These are phyloP conservation scores for Naumovozyma baii DNA, from an alignment of 805 yeast species.

Conservation along the genomic window DNA sequence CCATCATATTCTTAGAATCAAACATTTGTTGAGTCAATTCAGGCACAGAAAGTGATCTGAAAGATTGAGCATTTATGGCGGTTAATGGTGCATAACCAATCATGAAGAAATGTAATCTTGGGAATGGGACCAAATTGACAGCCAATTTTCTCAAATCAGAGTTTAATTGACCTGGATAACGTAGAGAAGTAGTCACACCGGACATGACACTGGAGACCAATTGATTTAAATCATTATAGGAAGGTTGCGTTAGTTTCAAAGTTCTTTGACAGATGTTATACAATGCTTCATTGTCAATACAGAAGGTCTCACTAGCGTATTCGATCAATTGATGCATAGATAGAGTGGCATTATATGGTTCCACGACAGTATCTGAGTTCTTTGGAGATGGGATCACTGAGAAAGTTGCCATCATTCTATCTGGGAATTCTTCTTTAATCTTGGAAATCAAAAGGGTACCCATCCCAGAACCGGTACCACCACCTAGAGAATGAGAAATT, in stretches of 20 bases:
- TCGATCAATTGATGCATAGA: conserved; percentile 88
- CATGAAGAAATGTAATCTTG: conserved; percentile 90
- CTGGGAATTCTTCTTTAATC: conserved; percentile 87
- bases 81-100: conserved; percentile 92
- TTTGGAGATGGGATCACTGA: conserved; percentile 89
- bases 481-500: conserved; percentile 71
- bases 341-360: conserved; percentile 88
- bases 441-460: conserved; percentile 80
- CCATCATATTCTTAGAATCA: conserved; percentile 91
- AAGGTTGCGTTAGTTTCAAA: conserved; percentile 69
- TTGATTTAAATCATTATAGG: conserved; percentile 67
- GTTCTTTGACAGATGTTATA: conserved; percentile 84
- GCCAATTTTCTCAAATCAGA: conserved; percentile 89
- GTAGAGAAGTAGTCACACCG: conserved; percentile 86
- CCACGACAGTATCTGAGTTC: conserved; percentile 87
- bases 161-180: conserved; percentile 93
- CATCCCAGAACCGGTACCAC: conserved; percentile 97
- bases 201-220: conserved; percentile 88
- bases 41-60: conserved; percentile 77
- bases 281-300: conserved; percentile 89
- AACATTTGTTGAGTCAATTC: conserved; percentile 92
- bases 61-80: conserved; percentile 68
- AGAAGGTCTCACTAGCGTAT: conserved; percentile 85
- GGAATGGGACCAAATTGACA: conserved; percentile 90
- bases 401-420: conserved; percentile 92